These are phyloP conservation scores for Pseudofabraea citricarpa DNA, from an alignment of 2,329 filamentous ascomycete genomes.

Conservation along the genomic window DNA sequence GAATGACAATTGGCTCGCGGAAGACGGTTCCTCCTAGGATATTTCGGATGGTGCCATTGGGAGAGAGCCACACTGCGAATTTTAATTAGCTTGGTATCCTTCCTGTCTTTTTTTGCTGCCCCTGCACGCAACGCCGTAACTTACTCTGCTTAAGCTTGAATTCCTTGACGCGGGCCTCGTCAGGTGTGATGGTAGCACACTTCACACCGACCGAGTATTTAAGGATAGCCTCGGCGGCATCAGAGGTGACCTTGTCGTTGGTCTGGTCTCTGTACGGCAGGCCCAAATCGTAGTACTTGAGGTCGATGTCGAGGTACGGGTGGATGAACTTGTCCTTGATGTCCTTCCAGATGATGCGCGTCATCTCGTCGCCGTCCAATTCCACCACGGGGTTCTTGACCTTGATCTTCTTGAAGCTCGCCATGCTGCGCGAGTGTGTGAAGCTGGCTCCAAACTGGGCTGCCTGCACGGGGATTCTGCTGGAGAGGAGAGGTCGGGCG, in stretches of 20 bases:
- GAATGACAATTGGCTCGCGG: constrained; percentile 97
- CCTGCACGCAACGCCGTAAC: constrained; percentile 23
- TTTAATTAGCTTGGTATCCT: constrained; percentile 9
- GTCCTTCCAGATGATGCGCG: constrained; percentile 95
- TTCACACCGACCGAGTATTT: constrained; percentile 99
- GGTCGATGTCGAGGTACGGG: constrained; percentile 93
- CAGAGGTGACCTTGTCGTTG: constrained; percentile 90
- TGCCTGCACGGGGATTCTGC: constrained; percentile 1
- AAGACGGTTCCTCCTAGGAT: constrained; percentile 90
- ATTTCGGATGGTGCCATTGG: constrained; percentile 84
- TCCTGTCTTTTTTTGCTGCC: not conserved
- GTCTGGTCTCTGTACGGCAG: constrained; percentile 94
- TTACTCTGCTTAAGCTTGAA: constrained; percentile 98
- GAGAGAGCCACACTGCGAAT: constrained; percentile 85
- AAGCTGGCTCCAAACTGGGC: constrained; percentile 17
- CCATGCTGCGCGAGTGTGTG: constrained; percentile 45
- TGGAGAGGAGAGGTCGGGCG: constrained; percentile 2
- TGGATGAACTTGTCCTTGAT: constrained; percentile 99
- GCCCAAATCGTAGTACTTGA: constrained; percentile 97
- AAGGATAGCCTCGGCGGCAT: constrained; percentile 95
- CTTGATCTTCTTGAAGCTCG: constrained; percentile 79
- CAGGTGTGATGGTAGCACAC: constrained; percentile 98
- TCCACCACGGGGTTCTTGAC: constrained; percentile 99
- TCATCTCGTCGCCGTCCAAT: constrained; percentile 95
- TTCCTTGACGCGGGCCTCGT: constrained; percentile 93